Evolutionary conservation across 768 basidiomycete genomes (phyloP).

Genomic region (Crepidotus variabilis): DNA sequence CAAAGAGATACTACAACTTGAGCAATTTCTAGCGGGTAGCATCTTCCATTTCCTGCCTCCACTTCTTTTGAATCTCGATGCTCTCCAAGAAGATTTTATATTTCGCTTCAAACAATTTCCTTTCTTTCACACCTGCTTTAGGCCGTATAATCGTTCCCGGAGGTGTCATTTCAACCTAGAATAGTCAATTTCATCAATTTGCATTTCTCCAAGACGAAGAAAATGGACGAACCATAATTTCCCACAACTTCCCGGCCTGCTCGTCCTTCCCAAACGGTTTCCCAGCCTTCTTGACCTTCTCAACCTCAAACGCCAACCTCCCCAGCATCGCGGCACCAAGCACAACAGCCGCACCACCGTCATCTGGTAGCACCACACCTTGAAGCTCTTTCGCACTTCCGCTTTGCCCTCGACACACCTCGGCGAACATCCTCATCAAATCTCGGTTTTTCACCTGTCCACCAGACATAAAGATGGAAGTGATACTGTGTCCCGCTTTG

Average conservation of each 20-base stretch:
- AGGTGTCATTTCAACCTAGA: constrained; percentile 93
- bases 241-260: constrained; percentile 75
- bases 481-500: constrained; percentile 73
- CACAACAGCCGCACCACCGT: constrained; percentile 79
- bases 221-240: constrained; percentile 69
- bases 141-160: constrained; percentile 71
- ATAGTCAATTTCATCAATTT: not conserved
- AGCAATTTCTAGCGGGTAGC: constrained; percentile 31
- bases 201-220: not conserved
- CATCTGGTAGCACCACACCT: constrained; percentile 73
- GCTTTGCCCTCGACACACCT: constrained; percentile 69
- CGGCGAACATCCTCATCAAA: constrained; percentile 87
- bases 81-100: constrained; percentile 90
- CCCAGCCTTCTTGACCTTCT: constrained; percentile 23
- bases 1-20: no score
- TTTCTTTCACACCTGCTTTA: constrained; percentile 55
- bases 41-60: constrained; percentile 77
- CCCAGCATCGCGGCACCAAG: constrained; percentile 94
- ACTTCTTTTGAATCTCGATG: constrained; percentile 85
- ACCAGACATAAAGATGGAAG: constrained; percentile 87
- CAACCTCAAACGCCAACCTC: constrained; percentile 69
- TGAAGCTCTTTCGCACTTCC: not conserved
- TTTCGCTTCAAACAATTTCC: constrained; percentile 81
- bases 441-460: constrained; percentile 88
- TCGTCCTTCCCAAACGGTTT: constrained; percentile 29